Evolutionary conservation across 352 stramenopile species (phyloP).

Genomic region (Aphanomyces cochlioides): DNA sequence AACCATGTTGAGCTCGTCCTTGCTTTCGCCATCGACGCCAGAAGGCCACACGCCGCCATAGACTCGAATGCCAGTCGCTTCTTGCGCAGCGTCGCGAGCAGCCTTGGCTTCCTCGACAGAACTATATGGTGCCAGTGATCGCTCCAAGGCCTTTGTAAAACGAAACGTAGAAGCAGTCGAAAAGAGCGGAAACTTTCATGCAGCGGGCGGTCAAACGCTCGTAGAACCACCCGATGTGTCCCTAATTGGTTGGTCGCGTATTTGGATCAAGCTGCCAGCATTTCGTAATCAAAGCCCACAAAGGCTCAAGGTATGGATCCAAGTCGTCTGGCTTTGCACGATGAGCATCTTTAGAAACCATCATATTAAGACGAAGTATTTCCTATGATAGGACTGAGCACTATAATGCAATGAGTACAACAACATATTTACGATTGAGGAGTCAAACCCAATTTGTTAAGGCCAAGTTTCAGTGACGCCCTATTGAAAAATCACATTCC

Average conservation of each 20-base stretch:
- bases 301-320: no score
- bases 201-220: conserved; percentile 9
- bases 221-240: conserved; percentile 1
- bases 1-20: conserved; percentile 30
- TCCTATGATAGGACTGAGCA: no score
- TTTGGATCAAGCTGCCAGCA: conserved; percentile 46
- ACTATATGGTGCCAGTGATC: conserved; percentile 51
- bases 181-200: conserved; percentile 40
- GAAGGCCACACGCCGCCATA: conserved; percentile 13
- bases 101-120: conserved; percentile 28
- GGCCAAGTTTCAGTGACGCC: no score
- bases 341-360: no score
- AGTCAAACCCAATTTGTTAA: no score
- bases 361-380: no score
- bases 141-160: conserved; percentile 65
- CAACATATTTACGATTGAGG: no score
- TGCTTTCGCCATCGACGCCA: background rate
- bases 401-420: no score
- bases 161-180: conserved; percentile 58
- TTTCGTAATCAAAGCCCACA: no score
- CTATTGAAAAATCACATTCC: no score
- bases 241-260: conserved; percentile 27
- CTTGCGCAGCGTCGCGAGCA: conserved; percentile 8
- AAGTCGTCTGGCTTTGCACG: no score
- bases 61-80: conserved; percentile 15